Conservation (phyloP, 352 stramenopile genomes). For the Pythium inflatum region DNA sequence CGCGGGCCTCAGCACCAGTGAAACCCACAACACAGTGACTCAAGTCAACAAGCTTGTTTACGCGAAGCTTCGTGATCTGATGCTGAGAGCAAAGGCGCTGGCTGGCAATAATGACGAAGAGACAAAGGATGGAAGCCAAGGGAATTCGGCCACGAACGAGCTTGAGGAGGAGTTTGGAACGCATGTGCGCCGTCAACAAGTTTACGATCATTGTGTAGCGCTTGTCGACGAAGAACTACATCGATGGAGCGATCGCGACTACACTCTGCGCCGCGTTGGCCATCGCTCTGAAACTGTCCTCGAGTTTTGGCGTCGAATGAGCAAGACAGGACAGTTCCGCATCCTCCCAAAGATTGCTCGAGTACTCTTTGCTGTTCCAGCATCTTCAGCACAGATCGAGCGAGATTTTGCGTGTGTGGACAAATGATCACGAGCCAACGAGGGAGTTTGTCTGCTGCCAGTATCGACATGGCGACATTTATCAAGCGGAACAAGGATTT, state of each 20-base stretch:
- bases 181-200: not conserved
- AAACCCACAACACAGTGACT: not conserved
- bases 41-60: not conserved
- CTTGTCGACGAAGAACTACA: constrained; percentile 10
- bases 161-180: not conserved
- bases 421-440: not conserved
- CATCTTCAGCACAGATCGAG: constrained; percentile 22
- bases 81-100: not conserved
- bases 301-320: not conserved
- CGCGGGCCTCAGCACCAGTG: not conserved
- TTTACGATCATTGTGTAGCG: not conserved
- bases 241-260: not conserved
- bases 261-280: not conserved
- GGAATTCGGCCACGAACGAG: not conserved
- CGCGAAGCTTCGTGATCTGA: not conserved
- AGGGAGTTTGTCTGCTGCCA: not conserved
- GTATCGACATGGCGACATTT: constrained; percentile 14
- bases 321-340: not conserved
- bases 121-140: not conserved
- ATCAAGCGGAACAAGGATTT: constrained; percentile 2
- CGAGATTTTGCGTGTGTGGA: constrained; percentile 9
- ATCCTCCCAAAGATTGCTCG: constrained; percentile 8
- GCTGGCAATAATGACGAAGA: not conserved
- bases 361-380: constrained; percentile 3
- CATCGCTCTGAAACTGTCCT: constrained; percentile 1